Conservation (phyloP, 257 asterid genomes). For the Capsicum pubescens region DNA sequence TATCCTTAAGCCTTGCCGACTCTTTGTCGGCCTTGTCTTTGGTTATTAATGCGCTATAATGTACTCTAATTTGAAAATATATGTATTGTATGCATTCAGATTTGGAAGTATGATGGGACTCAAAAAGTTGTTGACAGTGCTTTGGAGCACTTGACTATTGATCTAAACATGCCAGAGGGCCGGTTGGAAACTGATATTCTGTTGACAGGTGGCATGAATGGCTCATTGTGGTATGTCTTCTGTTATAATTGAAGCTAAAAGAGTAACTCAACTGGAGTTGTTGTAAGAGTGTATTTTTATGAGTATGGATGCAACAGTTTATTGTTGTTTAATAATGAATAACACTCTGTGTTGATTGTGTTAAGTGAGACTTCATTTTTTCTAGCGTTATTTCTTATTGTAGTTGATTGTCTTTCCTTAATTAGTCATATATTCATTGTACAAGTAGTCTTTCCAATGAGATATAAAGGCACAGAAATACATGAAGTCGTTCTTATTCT, state of each 20-base stretch:
- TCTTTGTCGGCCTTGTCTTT: background rate
- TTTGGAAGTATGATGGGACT: conserved; percentile 70
- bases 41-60: background rate
- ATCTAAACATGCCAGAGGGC: conserved; percentile 60
- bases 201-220: conserved; percentile 60
- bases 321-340: background rate
- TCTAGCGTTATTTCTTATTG: background rate
- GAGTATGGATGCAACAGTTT: background rate
- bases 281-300: background rate
- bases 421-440: conserved; percentile 2
- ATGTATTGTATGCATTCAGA: conserved; percentile 43
- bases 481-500: background rate
- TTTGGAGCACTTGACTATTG: conserved; percentile 59
- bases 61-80: background rate
- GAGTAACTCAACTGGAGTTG: background rate
- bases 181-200: conserved; percentile 54
- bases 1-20: background rate
- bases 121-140: conserved; percentile 56
- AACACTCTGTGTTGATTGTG: background rate
- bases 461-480: background rate
- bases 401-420: conserved; percentile 1
- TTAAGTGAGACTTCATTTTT: background rate
- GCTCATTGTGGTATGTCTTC: conserved; percentile 59
- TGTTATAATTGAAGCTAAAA: background rate
- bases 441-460: background rate